These are phyloP conservation scores for Stemphylium lycopersici DNA, from an alignment of 2,329 filamentous ascomycete species.

Conservation along the genomic window DNA sequence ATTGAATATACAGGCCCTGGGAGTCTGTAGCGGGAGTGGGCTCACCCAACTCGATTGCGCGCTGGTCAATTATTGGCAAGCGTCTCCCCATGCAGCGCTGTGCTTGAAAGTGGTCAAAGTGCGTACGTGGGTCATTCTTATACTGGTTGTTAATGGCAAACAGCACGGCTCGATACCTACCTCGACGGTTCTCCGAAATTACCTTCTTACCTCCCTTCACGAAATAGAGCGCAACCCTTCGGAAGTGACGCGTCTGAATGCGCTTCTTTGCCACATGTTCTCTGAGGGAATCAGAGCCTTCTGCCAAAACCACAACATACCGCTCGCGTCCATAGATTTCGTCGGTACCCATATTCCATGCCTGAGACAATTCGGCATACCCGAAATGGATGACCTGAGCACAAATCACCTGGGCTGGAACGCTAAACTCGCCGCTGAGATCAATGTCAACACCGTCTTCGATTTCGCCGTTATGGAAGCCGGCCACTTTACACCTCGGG, in stretches of 20 bases:
- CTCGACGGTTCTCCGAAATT: slow-evolving; percentile 60
- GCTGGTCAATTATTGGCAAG: slow-evolving; percentile 63
- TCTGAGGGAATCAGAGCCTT: slow-evolving; percentile 60
- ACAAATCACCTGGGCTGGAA: slow-evolving; percentile 62
- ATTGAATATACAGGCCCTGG: slow-evolving; percentile 61
- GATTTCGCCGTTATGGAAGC: slow-evolving; percentile 65
- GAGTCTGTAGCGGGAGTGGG: slow-evolving; percentile 60
- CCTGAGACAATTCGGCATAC: slow-evolving; percentile 1
- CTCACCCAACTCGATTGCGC: slow-evolving; percentile 66
- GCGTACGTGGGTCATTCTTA: neutral
- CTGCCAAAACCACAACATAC: slow-evolving; percentile 52
- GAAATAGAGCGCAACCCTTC: slow-evolving; percentile 60
- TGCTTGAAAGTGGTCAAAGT: slow-evolving; percentile 59
- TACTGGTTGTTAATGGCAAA: neutral
- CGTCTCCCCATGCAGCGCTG: slow-evolving; percentile 59
- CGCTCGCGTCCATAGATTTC: slow-evolving; percentile 57
- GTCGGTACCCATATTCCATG: slow-evolving; percentile 66
- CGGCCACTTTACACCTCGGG: slow-evolving; percentile 61
- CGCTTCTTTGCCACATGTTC: slow-evolving; percentile 63
- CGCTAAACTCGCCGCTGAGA: slow-evolving; percentile 60
- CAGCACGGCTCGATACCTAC: slow-evolving; percentile 64
- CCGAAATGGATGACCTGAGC: slow-evolving; percentile 34
- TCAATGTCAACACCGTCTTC: slow-evolving; percentile 64
- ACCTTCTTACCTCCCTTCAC: slow-evolving; percentile 63
- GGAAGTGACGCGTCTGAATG: slow-evolving; percentile 63